Evolutionary conservation across 2,329 filamentous ascomycete genomes (phyloP).

Genomic region (Penicillium sp.): DNA sequence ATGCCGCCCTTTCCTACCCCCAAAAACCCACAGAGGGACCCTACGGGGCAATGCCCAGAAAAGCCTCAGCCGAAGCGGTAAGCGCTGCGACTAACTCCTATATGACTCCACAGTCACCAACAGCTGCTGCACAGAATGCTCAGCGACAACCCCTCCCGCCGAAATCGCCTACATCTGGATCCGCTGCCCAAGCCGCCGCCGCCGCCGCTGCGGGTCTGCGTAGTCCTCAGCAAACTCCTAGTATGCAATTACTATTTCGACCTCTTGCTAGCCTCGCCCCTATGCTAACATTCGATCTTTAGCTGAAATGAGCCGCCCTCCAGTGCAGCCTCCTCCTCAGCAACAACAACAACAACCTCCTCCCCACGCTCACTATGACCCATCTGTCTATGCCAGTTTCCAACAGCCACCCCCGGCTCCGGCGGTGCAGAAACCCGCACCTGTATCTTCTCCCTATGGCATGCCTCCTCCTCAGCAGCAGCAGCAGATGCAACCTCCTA

Average conservation of each 20-base stretch:
- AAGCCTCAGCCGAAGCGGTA: conserved; percentile 46
- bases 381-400: conserved; percentile 46
- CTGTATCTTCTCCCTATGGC: conserved; percentile 26
- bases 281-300: conserved; percentile 40
- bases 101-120: conserved; percentile 52
- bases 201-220: conserved; percentile 54
- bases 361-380: conserved; percentile 52
- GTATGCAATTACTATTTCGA: conserved; percentile 25
- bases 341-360: conserved; percentile 44
- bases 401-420: conserved; percentile 35
- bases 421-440: conserved; percentile 28
- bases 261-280: neutral
- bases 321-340: conserved; percentile 29
- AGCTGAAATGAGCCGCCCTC: conserved; percentile 45
- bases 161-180: conserved; percentile 53
- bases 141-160: conserved; percentile 51
- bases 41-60: conserved; percentile 41
- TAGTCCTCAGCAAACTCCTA: conserved; percentile 46
- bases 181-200: conserved; percentile 54
- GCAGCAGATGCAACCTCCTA: conserved; percentile 1
- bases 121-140: conserved; percentile 28
- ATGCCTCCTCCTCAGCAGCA: conserved; percentile 31
- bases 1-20: conserved; percentile 39
- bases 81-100: conserved; percentile 49
- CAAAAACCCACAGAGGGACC: conserved; percentile 42